Percentiles rank a stretch among this genome's conserved stretches.
Conservation (phyloP, 2,329 filamentous ascomycete genomes). For the Fusarium circinatum region DNA sequence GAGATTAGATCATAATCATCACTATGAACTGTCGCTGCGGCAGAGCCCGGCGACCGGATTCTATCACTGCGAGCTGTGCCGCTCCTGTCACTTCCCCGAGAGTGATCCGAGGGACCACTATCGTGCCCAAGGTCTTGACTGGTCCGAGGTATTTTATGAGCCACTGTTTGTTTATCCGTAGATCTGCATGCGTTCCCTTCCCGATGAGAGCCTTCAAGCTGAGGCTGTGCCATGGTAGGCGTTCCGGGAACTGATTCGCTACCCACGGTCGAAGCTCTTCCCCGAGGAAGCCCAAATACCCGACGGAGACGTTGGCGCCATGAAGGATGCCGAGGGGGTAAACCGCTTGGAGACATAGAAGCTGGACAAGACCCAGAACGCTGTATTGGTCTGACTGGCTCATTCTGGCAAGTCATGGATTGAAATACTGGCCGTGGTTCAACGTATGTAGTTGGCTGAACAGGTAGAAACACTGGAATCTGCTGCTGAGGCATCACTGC, state of each 20-base stretch:
- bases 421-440: not conserved
- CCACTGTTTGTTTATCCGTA: not conserved
- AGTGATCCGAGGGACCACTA: not conserved
- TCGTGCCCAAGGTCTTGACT: not conserved
- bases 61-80: not conserved
- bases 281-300: slow-evolving; percentile 45
- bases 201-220: not conserved
- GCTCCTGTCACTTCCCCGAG: not conserved
- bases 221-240: not conserved
- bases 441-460: not conserved
- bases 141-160: not conserved
- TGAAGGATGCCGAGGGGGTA: slow-evolving; percentile 28
- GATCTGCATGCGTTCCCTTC: not conserved
- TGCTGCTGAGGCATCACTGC: slow-evolving; percentile 4
- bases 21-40: slow-evolving; percentile 50
- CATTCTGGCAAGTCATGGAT: not conserved
- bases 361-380: not conserved
- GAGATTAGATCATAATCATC: slow-evolving; percentile 47
- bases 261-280: slow-evolving; percentile 50
- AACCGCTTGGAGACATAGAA: not conserved
- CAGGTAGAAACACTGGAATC: slow-evolving; percentile 3
- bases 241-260: slow-evolving; percentile 38
- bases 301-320: slow-evolving; percentile 46
- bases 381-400: not conserved
- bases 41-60: slow-evolving; percentile 41